Conservation (phyloP, 345 rosid species). For the Syzygium jambos region DNA sequence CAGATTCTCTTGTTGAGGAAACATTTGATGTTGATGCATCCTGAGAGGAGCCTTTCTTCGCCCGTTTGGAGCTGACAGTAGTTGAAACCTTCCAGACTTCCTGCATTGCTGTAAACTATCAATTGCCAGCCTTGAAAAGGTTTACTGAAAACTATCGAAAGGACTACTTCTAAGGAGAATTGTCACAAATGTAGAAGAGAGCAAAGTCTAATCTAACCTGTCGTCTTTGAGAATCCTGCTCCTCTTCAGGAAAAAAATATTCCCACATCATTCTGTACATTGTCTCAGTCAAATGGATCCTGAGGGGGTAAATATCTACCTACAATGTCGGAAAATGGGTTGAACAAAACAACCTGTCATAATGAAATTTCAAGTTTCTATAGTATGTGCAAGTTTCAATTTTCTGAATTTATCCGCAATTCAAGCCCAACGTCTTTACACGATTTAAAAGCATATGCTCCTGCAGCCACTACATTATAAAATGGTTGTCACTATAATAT, state of each 20-base stretch:
- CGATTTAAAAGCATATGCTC: background rate
- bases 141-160: background rate
- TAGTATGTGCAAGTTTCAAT: background rate
- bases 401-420: background rate
- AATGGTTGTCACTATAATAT: background rate
- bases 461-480: background rate
- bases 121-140: background rate
- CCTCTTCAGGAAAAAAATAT: constrained; percentile 94
- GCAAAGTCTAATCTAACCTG: constrained; percentile 41
- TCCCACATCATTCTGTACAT: constrained; percentile 99
- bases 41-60: constrained; percentile 62
- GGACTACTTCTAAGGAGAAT: background rate
- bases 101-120: constrained; percentile 31
- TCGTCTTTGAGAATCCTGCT: constrained; percentile 93
- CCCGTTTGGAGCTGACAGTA: constrained; percentile 74
- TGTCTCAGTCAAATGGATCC: constrained; percentile 93
- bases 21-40: constrained; percentile 52
- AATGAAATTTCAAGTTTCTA: background rate
- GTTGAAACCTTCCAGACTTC: constrained; percentile 96
- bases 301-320: constrained; percentile 97
- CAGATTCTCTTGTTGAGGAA: constrained; percentile 54
- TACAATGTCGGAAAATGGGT: constrained; percentile 14
- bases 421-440: background rate
- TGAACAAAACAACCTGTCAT: background rate
- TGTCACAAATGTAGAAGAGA: background rate